Conservation (phyloP, 169 alveolate genomes). For the Cryptosporidium ryanae region DNA sequence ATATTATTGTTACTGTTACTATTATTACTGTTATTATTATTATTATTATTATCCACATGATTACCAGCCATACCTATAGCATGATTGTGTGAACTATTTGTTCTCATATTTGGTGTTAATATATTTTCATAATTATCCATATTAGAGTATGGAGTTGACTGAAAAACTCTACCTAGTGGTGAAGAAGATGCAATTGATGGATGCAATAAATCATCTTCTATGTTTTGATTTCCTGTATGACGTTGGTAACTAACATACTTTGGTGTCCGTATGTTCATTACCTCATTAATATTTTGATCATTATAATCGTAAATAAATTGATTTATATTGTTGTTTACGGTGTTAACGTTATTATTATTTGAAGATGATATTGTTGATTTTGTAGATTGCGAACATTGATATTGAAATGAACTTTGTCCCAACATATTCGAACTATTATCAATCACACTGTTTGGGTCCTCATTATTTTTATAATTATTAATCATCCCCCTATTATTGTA, state of each 20-base stretch:
- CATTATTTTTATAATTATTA: constrained; percentile 12
- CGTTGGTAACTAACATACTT: constrained; percentile 63
- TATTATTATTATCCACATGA: constrained; percentile 10
- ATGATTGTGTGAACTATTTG: constrained; percentile 3
- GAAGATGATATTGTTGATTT: background rate
- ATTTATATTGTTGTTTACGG: constrained; percentile 5
- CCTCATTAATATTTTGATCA: constrained; percentile 49
- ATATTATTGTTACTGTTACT: background rate
- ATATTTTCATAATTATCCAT: constrained; percentile 43
- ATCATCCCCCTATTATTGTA: background rate
- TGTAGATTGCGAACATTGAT: constrained; percentile 9
- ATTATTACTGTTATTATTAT: background rate
- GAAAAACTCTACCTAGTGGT: constrained; percentile 56
- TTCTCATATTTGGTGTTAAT: constrained; percentile 62
- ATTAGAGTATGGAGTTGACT: constrained; percentile 56
- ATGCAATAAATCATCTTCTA: constrained; percentile 57
- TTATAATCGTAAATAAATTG: constrained; percentile 50
- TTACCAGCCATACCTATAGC: constrained; percentile 1
- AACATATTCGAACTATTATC: constrained; percentile 27
- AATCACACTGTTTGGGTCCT: constrained; percentile 23
- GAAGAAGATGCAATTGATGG: constrained; percentile 71
- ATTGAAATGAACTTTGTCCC: too few species aligned
- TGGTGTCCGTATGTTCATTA: constrained; percentile 67
- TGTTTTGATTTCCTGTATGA: constrained; percentile 21
- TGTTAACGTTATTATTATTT: constrained; percentile 4